Conservation (phyloP, 805 yeast species). For the Danielozyma ontarioensis region DNA sequence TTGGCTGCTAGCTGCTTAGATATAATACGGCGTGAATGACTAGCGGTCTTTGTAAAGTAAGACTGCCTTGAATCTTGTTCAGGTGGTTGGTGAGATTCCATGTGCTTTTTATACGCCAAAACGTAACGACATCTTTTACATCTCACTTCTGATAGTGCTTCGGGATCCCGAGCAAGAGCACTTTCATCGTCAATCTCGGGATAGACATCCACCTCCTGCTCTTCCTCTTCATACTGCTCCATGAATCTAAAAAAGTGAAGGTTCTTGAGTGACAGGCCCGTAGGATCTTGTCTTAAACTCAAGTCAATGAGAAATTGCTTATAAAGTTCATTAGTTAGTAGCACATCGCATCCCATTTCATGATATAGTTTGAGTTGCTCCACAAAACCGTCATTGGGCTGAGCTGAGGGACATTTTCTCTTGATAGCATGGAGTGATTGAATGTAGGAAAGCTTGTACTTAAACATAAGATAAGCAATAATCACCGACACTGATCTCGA, state of each 20-base stretch:
- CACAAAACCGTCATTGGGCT: conserved; percentile 72
- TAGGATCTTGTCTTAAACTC: conserved; percentile 13
- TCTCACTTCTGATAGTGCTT: conserved; percentile 40
- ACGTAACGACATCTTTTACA: conserved; percentile 79
- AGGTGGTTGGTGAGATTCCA: conserved; percentile 66
- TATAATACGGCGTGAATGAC: conserved; percentile 55
- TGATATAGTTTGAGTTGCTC: conserved; percentile 67
- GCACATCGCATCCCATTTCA: conserved; percentile 23
- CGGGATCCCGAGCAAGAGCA: conserved; percentile 4
- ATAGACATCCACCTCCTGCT: conserved; percentile 4
- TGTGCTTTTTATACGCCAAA: conserved; percentile 58
- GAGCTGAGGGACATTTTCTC: conserved; percentile 52
- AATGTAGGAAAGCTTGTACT: conserved; percentile 48
- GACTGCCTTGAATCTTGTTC: conserved; percentile 59
- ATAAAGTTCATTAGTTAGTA: conserved; percentile 16
- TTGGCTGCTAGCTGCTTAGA: conserved; percentile 52
- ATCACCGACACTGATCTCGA: conserved; percentile 45
- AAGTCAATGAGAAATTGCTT: conserved; percentile 21
- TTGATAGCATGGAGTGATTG: conserved; percentile 75
- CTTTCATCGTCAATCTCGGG: conserved; percentile 1
- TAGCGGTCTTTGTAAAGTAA: conserved; percentile 59
- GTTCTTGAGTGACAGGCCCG: conserved; percentile 7
- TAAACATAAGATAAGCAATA: conserved; percentile 46
- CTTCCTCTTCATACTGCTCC: conserved; percentile 16
- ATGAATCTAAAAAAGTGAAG: conserved; percentile 5